Percentiles rank a stretch among this genome's conserved stretches.
These are phyloP conservation scores for Acacia pycnantha DNA, from an alignment of 331 rosid genomes.

Conservation along the genomic window DNA sequence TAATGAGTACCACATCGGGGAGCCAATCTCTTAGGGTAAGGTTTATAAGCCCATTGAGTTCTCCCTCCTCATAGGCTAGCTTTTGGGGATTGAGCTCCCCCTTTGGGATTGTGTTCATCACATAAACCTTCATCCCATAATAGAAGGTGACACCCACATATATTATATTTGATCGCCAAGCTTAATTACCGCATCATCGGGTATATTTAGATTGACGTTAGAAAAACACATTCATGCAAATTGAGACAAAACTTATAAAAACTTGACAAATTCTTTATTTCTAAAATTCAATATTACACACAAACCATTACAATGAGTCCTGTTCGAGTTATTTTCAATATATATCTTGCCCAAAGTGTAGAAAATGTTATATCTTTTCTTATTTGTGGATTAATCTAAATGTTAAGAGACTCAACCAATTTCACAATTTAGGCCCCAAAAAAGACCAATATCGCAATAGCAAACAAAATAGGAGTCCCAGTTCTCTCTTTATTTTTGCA, in stretches of 20 bases:
- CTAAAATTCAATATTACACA: neutral
- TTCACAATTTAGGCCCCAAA: neutral
- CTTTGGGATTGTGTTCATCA: too few species aligned
- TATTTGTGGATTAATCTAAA: neutral
- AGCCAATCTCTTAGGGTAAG: too few species aligned
- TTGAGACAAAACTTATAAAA: too few species aligned
- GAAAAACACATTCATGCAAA: too few species aligned
- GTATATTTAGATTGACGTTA: rapidly evolving
- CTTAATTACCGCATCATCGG: neutral
- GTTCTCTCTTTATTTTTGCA: neutral
- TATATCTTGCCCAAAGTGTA: neutral
- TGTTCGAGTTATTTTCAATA: neutral
- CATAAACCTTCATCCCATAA: neutral
- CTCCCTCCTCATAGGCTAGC: too few species aligned
- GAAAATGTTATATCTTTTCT: neutral
- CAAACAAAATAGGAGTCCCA: neutral
- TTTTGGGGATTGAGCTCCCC: too few species aligned
- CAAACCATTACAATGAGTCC: neutral
- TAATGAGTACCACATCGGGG: too few species aligned
- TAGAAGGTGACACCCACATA: neutral
- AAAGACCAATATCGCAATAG: neutral
- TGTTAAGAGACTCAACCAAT: neutral
- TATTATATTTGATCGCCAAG: too few species aligned
- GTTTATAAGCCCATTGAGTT: too few species aligned
- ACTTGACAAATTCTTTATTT: neutral